phyloP scores from a whole-genome alignment of 2,329 filamentous ascomycete genomes.

The Fusarium mundagurra region DNA sequence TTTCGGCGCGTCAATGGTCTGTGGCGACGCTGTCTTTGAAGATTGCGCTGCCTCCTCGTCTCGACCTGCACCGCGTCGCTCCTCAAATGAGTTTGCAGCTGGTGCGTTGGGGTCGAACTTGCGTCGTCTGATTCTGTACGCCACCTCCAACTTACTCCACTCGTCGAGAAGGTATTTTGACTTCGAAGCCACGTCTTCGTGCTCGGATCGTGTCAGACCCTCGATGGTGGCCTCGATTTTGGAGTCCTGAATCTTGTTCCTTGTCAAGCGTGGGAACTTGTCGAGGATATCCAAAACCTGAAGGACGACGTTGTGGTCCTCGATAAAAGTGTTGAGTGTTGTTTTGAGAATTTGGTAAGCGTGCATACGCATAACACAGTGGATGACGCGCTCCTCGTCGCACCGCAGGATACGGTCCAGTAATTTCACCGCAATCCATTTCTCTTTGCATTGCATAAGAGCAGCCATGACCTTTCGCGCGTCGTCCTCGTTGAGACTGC shows the following conservation, averaged over 20 bases:
- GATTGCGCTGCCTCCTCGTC: constrained; percentile 52
- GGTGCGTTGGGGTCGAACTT: constrained; percentile 78
- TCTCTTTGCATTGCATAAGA: constrained; percentile 97
- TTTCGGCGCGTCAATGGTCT: constrained; percentile 64
- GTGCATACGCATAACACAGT: constrained; percentile 94
- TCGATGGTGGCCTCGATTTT: constrained; percentile 89
- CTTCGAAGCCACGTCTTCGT: constrained; percentile 78
- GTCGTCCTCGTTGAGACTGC: constrained; percentile 80
- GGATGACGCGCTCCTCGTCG: constrained; percentile 85
- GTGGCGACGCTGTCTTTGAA: constrained; percentile 54
- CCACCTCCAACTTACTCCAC: constrained; percentile 91
- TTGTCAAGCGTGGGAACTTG: constrained; percentile 87
- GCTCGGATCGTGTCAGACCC: constrained; percentile 71
- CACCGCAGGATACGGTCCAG: constrained; percentile 87
- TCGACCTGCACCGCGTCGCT: constrained; percentile 64
- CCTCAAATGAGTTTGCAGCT: constrained; percentile 66
- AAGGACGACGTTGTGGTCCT: constrained; percentile 89
- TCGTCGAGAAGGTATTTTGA: constrained; percentile 78
- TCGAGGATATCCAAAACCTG: constrained; percentile 92
- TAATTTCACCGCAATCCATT: constrained; percentile 98
- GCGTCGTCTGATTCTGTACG: constrained; percentile 91
- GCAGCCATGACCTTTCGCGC: constrained; percentile 96
- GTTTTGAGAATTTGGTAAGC: constrained; percentile 95
- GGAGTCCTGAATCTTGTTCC: constrained; percentile 96
- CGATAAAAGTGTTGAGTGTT: constrained; percentile 82